Percentiles rank a stretch among this genome's conserved stretches.
These are phyloP conservation scores for Triangularia setosa DNA, from an alignment of 2,329 filamentous ascomycete genomes.

Conservation along the genomic window DNA sequence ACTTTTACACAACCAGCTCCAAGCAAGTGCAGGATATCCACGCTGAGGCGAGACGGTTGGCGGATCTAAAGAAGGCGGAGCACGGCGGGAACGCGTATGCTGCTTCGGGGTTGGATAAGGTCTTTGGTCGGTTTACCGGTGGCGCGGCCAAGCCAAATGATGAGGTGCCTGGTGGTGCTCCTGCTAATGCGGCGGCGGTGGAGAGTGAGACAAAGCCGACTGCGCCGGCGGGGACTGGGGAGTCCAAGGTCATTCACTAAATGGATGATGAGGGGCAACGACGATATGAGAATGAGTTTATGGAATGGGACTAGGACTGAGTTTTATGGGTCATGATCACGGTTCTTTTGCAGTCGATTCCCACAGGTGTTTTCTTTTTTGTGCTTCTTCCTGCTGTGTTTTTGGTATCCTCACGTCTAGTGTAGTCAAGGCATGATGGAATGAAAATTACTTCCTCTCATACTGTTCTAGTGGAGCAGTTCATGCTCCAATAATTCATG, in stretches of 20 bases:
- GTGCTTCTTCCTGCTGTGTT: neutral
- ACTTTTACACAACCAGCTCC: conserved; percentile 80
- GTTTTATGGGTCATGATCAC: neutral
- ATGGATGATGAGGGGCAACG: neutral
- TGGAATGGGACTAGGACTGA: neutral
- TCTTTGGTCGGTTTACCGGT: conserved; percentile 42
- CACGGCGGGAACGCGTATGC: conserved; percentile 57
- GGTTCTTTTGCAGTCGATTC: neutral
- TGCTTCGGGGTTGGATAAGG: conserved; percentile 53
- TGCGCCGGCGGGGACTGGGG: conserved; percentile 6
- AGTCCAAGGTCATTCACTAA: conserved; percentile 13
- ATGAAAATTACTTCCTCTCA: neutral
- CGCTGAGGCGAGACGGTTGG: conserved; percentile 80
- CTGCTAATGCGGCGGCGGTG: conserved; percentile 20
- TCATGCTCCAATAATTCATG: neutral
- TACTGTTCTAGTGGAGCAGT: neutral
- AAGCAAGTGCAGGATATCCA: conserved; percentile 95
- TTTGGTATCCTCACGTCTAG: neutral
- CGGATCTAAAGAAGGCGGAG: conserved; percentile 75
- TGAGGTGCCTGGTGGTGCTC: conserved; percentile 22
- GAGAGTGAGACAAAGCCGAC: conserved; percentile 14
- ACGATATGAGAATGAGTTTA: neutral
- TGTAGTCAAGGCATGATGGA: neutral
- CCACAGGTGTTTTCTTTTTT: neutral
- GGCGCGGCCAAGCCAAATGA: conserved; percentile 2